These are phyloP conservation scores for Suillus bovinus DNA, from an alignment of 768 basidiomycete genomes.

Conservation along the genomic window DNA sequence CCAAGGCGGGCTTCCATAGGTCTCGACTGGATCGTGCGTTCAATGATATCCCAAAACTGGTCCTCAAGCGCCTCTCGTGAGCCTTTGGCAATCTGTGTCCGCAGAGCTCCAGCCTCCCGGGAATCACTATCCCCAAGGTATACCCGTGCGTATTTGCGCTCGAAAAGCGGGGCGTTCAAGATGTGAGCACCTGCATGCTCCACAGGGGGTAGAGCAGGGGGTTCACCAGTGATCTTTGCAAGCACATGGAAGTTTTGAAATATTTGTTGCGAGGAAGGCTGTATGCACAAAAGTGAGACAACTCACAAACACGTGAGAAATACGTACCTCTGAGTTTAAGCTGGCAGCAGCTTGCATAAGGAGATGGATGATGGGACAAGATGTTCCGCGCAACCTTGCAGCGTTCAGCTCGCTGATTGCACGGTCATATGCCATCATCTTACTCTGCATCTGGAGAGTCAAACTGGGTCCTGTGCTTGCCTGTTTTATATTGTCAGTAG, in stretches of 20 bases:
- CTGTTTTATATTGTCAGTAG: constrained; percentile 26
- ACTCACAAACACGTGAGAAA: background rate
- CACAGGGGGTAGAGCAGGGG: constrained; percentile 70
- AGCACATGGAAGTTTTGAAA: constrained; percentile 73
- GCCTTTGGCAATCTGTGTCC: constrained; percentile 76
- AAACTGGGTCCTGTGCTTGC: constrained; percentile 53
- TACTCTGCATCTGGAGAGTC: constrained; percentile 81
- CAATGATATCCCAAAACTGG: constrained; percentile 84
- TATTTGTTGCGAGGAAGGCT: constrained; percentile 59
- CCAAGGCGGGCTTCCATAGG: constrained; percentile 87
- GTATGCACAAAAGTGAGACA: constrained; percentile 7
- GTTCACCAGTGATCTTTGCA: constrained; percentile 74
- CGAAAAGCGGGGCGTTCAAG: constrained; percentile 74
- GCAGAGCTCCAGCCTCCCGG: constrained; percentile 62
- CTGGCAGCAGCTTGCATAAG: constrained; percentile 66
- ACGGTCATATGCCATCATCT: constrained; percentile 95
- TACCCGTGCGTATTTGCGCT: constrained; percentile 78
- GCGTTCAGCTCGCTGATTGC: constrained; percentile 77
- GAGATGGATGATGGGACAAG: constrained; percentile 74
- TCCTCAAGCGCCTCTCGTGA: constrained; percentile 82
- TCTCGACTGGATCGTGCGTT: constrained; percentile 77
- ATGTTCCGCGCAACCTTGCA: constrained; percentile 67
- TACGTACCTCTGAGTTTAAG: constrained; percentile 54
- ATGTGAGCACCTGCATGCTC: constrained; percentile 83
- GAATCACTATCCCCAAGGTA: constrained; percentile 70